Conservation (phyloP, 495 filamentous ascomycete species). For the Talaromyces borbonicus region DNA sequence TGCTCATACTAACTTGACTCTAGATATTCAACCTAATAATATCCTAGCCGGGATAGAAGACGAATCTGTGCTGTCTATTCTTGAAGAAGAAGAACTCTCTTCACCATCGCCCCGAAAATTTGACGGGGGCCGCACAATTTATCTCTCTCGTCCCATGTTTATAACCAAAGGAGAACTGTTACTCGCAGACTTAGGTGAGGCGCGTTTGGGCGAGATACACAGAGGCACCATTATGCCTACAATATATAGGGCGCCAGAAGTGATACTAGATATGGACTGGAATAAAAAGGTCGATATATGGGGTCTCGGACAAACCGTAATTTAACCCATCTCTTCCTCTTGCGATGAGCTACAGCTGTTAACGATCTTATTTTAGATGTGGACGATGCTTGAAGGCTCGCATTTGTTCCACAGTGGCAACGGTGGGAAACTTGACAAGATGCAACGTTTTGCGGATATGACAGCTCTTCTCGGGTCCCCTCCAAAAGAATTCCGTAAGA, state of each 20-base stretch:
- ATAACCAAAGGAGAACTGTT: constrained; percentile 9
- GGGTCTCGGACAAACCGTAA: constrained; percentile 36
- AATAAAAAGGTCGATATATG: constrained; percentile 33
- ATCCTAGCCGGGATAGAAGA: constrained; percentile 18
- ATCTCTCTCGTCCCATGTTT: constrained; percentile 14
- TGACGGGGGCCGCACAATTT: no score
- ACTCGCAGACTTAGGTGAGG: constrained; percentile 1
- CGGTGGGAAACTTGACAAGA: constrained; percentile 17
- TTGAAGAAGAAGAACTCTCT: constrained; percentile 16
- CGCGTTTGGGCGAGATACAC: constrained; percentile 9
- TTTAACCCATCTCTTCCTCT: constrained; percentile 9
- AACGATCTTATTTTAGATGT: constrained; percentile 14
- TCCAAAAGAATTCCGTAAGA: constrained; percentile 21
- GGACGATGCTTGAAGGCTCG: constrained; percentile 20
- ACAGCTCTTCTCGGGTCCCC: constrained; percentile 33
- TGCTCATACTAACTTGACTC: not conserved
- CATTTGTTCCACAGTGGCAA: constrained; percentile 19
- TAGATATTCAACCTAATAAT: constrained; percentile 23
- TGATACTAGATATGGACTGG: constrained; percentile 30
- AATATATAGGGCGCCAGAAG: constrained; percentile 35
- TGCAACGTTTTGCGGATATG: constrained; percentile 32
- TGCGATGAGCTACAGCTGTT: not conserved
- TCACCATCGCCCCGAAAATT: no score
- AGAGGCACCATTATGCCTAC: constrained; percentile 18
- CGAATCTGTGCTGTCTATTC: constrained; percentile 12